Evolutionary conservation across 1,139 yeast species (phyloP).

Genomic region (Debaryomycetaceae sp.): DNA sequence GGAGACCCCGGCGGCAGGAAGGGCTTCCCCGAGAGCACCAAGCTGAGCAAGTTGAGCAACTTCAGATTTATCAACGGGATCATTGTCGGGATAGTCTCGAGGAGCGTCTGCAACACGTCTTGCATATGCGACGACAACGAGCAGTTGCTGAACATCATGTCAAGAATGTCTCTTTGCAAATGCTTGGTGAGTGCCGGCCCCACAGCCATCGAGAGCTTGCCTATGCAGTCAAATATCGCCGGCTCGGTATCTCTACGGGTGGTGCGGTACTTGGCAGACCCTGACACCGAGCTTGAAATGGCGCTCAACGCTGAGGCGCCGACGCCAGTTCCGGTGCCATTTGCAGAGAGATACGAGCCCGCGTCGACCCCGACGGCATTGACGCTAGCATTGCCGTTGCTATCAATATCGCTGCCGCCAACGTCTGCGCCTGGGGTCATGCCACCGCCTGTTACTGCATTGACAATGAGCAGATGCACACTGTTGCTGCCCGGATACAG

Average conservation of each 20-base stretch:
- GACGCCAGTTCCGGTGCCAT: conserved; percentile 3
- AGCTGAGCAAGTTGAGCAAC: conserved; percentile 66
- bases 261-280: conserved; percentile 53
- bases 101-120: conserved; percentile 64
- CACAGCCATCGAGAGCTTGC: conserved; percentile 80
- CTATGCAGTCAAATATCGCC: conserved; percentile 84
- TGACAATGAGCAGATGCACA: conserved; percentile 40
- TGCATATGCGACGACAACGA: conserved; percentile 79
- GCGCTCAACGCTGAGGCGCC: conserved; percentile 10
- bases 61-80: conserved; percentile 69
- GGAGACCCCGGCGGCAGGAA: conserved; percentile 92
- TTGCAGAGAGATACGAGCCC: conserved; percentile 1
- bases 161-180: conserved; percentile 75
- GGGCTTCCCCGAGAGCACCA: conserved; percentile 75
- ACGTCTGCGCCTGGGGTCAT: conserved; percentile 11
- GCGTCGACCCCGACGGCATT: conserved; percentile 7
- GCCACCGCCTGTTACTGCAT: conserved; percentile 31
- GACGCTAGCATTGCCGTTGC: conserved; percentile 16
- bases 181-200: conserved; percentile 95
- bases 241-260: conserved; percentile 74
- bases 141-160: conserved; percentile 70
- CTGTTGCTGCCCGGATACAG: conserved; percentile 40
- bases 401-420: conserved; percentile 10
- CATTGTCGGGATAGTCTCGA: conserved; percentile 74
- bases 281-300: conserved; percentile 25